phyloP scores from a whole-genome alignment of 2,329 filamentous ascomycete genomes.

The Cercospora canescens region DNA sequence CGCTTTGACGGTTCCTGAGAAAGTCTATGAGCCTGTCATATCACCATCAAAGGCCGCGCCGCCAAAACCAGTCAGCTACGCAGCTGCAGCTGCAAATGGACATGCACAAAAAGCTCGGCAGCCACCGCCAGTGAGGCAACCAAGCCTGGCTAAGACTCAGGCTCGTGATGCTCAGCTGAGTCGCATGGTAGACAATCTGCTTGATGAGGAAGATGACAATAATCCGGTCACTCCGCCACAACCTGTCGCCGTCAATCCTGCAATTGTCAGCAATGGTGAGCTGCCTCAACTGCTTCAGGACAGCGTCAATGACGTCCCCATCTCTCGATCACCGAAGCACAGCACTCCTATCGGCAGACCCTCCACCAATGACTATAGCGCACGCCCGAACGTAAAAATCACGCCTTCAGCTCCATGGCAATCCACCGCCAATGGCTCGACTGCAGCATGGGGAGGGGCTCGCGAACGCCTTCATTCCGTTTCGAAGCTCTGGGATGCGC shows the following conservation, averaged over 20 bases:
- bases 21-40: conserved; percentile 43
- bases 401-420: conserved; percentile 14
- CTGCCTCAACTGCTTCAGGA: conserved; percentile 31
- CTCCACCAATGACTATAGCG: conserved; percentile 7
- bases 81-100: conserved; percentile 30
- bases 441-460: conserved; percentile 7
- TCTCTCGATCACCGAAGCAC: conserved; percentile 20
- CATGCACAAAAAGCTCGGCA: conserved; percentile 21
- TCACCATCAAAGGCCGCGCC: conserved; percentile 8
- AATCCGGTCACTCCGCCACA: conserved; percentile 49
- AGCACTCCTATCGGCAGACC: conserved; percentile 8
- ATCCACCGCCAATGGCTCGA: neutral
- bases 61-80: conserved; percentile 34
- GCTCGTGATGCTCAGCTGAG: conserved; percentile 51
- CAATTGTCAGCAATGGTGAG: conserved; percentile 41
- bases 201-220: conserved; percentile 49
- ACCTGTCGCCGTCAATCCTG: conserved; percentile 32
- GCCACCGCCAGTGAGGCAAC: conserved; percentile 14
- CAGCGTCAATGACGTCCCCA: conserved; percentile 40
- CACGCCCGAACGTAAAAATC: conserved; percentile 8
- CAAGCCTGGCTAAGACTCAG: conserved; percentile 15
- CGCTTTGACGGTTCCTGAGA: conserved; percentile 31
- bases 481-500: conserved; percentile 32
- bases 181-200: conserved; percentile 60
- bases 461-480: conserved; percentile 32